Evolutionary conservation across 331 rosid species (phyloP), one percentile per base, ranked within the genome.

Genomic region (Rhamnella rubrinervis): DNA sequence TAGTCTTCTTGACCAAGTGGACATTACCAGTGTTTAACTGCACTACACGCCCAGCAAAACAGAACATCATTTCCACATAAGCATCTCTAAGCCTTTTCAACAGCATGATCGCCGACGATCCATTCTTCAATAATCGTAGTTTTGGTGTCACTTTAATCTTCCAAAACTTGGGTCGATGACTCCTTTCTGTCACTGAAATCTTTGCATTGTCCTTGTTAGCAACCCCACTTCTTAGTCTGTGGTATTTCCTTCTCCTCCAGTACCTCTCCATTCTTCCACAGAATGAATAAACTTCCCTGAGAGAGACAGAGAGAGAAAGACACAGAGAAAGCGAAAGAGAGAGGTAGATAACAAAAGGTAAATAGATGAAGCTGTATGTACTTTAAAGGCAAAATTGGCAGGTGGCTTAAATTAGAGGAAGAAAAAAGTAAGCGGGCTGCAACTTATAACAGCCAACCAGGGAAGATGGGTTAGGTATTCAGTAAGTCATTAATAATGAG

Each of bases 51-150:
- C 70, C 83, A 8, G 83, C 83, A 39, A 79, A 75, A 41, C 73
- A 65, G 31, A 79, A 35, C 83, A 70, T 79, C 70, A 79, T 74
- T 56, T 39, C 70, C 23, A 70, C 77, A 65, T 79, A 79, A 65
- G 70, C 67, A 51, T 79, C 74, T 71, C 83, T 74, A 40, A 74
- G 38, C 59, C 66, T 59, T 37, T 47, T 74, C 35, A 74, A 16
- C 31, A 23, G 7, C 68, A 8, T 21, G 28, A 46, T 44, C 7
- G 80, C 57, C 15, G 72, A 13, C 15, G 72, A 13, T 8, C 28
- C 35, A 12, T 60, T 23, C 73, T 61, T 71, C 14, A 66, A 59
- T 47, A 71, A 53, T 47, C 55, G 61, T 4, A 77, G 69, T 55
- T 58, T 73, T 6, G 72, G 72, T 39, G 46, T 44, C 40, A 41